Base-by-base conservation (phyloP, 495 filamentous ascomycete genomes). In the Collariella sp. region DNA sequence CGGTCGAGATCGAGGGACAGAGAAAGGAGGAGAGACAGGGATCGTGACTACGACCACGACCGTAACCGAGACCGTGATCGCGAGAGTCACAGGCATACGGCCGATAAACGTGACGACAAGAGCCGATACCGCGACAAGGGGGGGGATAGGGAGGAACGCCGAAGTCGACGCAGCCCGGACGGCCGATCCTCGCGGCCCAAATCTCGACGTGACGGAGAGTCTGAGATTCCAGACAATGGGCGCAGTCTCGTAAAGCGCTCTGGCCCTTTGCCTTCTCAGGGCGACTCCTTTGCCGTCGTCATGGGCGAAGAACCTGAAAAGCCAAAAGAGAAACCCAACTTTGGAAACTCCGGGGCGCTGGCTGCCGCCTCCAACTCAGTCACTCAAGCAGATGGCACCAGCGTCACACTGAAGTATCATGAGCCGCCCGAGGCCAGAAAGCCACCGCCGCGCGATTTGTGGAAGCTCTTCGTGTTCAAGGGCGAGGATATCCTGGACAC, bases 381-480 rank as follows among this genome's bases (percentile, higher is more conserved):
- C 7, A 67, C 79, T 46, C 75, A 80, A 55, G 83, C 82, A n/a
- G 77, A 82, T 62, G 83, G 82, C 22, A 79, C 75, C 29, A 71
- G 76, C 2, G 80, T 94, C 42, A 83, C 88, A 2, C 75, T 99
- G 19, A 97, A 97, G 74, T 97, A 99, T 72, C 84, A 95, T 68
- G 93, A 99, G 70, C 93, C 93, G 5, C 75, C 89, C 18, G 93
- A 97, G 71, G 86, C 90, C 19, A 87, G 93, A 51, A 94, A 95
- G 52, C 88, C 93, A 0, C 80, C 91, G 0, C 61, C 83, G 0
- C 83, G 84, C 43, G 81, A 89, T 58, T 72, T 80, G 33, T 97
- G 90, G 89, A 86, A 88, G 38, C 70, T 99, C 31, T 99, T 95
- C 64, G 80, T 95, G 16, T 99, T 99, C 79, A 96, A 96, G 64